Conservation (phyloP, 768 basidiomycete species). For the Tricholoma furcatifolium region DNA sequence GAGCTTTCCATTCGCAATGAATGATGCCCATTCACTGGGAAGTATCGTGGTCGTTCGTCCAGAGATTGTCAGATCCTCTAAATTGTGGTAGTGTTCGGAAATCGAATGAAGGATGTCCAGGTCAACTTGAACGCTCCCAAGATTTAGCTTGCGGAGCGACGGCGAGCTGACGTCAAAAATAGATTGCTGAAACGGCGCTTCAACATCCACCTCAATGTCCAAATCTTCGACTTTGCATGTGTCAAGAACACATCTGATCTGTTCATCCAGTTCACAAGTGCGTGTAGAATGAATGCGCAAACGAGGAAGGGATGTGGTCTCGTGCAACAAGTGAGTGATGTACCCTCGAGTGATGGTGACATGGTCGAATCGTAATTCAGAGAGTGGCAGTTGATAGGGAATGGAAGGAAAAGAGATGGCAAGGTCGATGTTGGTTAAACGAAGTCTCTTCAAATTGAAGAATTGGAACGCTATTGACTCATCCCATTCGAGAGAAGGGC, state of each 20-base stretch:
- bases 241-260: slow-evolving; percentile 38
- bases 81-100: slow-evolving; percentile 28
- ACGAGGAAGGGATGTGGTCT: slow-evolving; percentile 31
- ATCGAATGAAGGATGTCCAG: slow-evolving; percentile 33
- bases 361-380: slow-evolving; percentile 41
- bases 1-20: slow-evolving; percentile 35
- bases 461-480: slow-evolving; percentile 47
- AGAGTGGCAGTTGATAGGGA: slow-evolving; percentile 32
- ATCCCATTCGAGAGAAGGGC: slow-evolving; percentile 53
- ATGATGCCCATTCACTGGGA: slow-evolving; percentile 39
- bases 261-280: slow-evolving; percentile 34
- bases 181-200: slow-evolving; percentile 19
- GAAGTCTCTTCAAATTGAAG: slow-evolving; percentile 39
- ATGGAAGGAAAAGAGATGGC: slow-evolving; percentile 36
- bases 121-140: slow-evolving; percentile 42
- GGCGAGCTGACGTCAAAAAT: slow-evolving; percentile 31
- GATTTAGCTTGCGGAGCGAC: slow-evolving; percentile 36
- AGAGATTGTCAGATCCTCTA: slow-evolving; percentile 39
- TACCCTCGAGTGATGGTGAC: slow-evolving; percentile 41
- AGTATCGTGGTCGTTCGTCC: slow-evolving; percentile 39
- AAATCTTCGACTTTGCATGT: slow-evolving; percentile 41
- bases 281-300: slow-evolving; percentile 36
- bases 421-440: slow-evolving; percentile 42
- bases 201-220: slow-evolving; percentile 39
- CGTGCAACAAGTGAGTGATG: slow-evolving; percentile 38